A percentile compares a stretch with the other conserved stretches of the same genome.
phyloP scores from a whole-genome alignment of 306 rosid species.

The Vigna nakashimae region DNA sequence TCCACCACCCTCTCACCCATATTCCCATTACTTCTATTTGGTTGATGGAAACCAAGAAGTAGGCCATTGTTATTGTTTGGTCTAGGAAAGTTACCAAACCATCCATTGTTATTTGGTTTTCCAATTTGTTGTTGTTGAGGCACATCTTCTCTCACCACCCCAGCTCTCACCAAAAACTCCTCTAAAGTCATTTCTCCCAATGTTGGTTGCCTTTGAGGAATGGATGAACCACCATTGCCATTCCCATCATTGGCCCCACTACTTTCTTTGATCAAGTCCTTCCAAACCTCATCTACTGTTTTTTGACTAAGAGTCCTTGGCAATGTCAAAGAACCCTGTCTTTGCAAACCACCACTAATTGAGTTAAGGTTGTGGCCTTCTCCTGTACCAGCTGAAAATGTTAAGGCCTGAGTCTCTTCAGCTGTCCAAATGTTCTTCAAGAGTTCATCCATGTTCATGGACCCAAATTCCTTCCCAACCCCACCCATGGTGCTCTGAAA shows the following conservation, averaged over 20 bases:
- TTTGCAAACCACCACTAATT: conserved; percentile 67
- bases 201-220: conserved; percentile 81
- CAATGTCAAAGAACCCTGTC: conserved; percentile 88
- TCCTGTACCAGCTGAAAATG: conserved; percentile 44
- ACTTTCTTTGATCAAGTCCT: conserved; percentile 65
- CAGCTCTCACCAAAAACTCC: conserved; percentile 88
- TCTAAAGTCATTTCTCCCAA: conserved; percentile 93
- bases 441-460: conserved; percentile 99
- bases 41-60: conserved; percentile 66
- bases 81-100: conserved; percentile 61
- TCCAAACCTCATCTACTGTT: conserved; percentile 97
- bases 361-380: conserved; percentile 21
- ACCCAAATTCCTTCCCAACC: conserved; percentile 87
- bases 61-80: conserved; percentile 50
- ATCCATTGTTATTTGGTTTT: conserved; percentile 55
- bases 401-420: conserved; percentile 76
- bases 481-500: conserved; percentile 80
- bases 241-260: conserved; percentile 44
- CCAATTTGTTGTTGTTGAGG: conserved; percentile 51
- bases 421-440: conserved; percentile 90
- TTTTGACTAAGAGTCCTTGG: conserved; percentile 93
- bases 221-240: conserved; percentile 39
- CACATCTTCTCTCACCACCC: conserved; percentile 87
- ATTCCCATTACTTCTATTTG: conserved; percentile 53
- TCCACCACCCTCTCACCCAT: conserved; percentile 54